Evolutionary conservation across 306 rosid genomes (phyloP).

Genomic region (Citrullus mucosospermus): DNA sequence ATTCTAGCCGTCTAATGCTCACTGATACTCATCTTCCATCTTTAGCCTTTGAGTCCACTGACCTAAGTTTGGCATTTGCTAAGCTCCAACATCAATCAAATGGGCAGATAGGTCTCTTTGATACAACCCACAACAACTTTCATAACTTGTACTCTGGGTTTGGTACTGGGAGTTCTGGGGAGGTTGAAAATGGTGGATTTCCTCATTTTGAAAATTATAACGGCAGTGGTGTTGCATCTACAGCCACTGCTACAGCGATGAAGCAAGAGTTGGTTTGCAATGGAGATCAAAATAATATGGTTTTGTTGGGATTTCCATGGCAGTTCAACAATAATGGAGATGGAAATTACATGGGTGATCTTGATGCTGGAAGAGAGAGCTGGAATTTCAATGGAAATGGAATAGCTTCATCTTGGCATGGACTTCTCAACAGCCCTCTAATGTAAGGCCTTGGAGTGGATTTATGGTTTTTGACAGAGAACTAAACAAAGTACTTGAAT

Average conservation of each 20-base stretch:
- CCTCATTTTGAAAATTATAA: slow-evolving; percentile 40
- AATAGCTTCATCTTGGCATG: slow-evolving; percentile 65
- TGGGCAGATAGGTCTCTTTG: slow-evolving; percentile 47
- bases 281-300: slow-evolving; percentile 31
- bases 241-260: slow-evolving; percentile 65
- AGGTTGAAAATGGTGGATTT: slow-evolving; percentile 36
- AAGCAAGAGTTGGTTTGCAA: slow-evolving; percentile 57
- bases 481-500: slow-evolving; percentile 1
- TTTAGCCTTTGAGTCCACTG: slow-evolving; percentile 47
- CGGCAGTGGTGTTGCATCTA: slow-evolving; percentile 26
- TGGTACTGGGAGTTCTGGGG: slow-evolving; percentile 45
- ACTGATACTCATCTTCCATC: slow-evolving; percentile 23
- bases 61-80: slow-evolving; percentile 67
- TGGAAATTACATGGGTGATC: slow-evolving; percentile 31
- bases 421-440: slow-evolving; percentile 77
- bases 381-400: slow-evolving; percentile 61
- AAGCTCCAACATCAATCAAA: slow-evolving; percentile 63
- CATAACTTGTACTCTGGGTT: slow-evolving; percentile 42
- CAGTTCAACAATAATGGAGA: slow-evolving; percentile 43
- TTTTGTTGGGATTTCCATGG: slow-evolving; percentile 86
- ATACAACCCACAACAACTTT: slow-evolving; percentile 18
- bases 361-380: slow-evolving; percentile 57
- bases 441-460: slow-evolving; percentile 29
- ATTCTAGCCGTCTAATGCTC: slow-evolving; percentile 22
- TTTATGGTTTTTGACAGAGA: background rate